Evolutionary conservation across 257 asterid genomes (phyloP), one percentile per base, ranked within the genome.

Genomic region (Paraleonurus japonicus): DNA sequence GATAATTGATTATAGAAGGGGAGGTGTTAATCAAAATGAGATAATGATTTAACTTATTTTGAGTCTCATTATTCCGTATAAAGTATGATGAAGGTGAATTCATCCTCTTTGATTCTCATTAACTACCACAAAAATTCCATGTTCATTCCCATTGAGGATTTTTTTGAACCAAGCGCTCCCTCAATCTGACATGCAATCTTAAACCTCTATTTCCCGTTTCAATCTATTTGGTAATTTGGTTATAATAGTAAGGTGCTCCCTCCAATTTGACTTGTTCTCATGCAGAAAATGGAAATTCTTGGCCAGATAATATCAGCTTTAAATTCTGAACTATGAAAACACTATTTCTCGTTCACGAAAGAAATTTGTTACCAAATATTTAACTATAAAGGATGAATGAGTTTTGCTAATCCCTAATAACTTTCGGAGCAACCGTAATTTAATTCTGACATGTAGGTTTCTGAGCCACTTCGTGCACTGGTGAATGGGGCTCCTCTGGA

Each of bases 401-500:
- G 47, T 15, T 5, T 48, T 20, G 32, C 39, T 61, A 23, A 33
- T 64, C 45, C 55, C 43, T 7, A 7, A 27, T 65, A 3, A 1
- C 8, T 53, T 20, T 61, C 61, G 17, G 28, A 61, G 32, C 35
- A 30, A 47, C 37, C 35, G 35, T 19, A 17, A 47, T 37, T 19
- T 59, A n/a, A 55, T 75, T 19, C 45, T 11, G 5, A 75, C 70
- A 45, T 67, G 43, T 83, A 94, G 99, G 90, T 94, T 61, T 85
- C 89, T 27, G 96, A 91, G 82, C 92, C 96, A 64, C 92, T 94
- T 30, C 89, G 91, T 64, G 88, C 83, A 39, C 59, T 83, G 54
- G 82, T 85, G 15, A 81, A 79, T 32, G 92, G 99, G 65, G 96
- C 97, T 78, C 99, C 99, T 57, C 77, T 94, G 60, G 99, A 89